Conservation (phyloP, 1,139 yeast species). For the Pichia inconspicua region DNA sequence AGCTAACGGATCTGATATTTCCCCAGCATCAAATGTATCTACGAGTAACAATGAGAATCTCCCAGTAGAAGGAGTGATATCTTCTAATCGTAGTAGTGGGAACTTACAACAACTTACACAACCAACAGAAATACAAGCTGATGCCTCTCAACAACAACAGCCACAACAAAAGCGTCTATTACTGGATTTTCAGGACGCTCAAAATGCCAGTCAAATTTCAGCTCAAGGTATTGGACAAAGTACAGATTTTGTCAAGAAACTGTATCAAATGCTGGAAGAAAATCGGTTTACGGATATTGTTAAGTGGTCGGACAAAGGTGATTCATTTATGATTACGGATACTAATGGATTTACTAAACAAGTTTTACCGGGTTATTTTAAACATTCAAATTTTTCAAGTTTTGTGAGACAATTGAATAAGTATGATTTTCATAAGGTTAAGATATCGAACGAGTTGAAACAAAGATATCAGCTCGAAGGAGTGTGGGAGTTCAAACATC, state of each 20-base stretch:
- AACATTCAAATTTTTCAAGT: conserved; percentile 88
- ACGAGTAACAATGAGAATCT: background rate
- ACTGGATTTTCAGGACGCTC: background rate
- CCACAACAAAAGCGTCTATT: background rate
- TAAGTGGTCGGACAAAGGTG: conserved; percentile 77
- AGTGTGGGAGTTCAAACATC: conserved; percentile 94
- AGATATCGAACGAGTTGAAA: conserved; percentile 27
- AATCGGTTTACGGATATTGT: conserved; percentile 67
- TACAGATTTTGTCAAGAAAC: conserved; percentile 68
- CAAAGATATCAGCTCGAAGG: conserved; percentile 56
- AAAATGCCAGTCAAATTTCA: background rate
- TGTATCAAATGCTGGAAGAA: conserved; percentile 79
- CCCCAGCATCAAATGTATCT: background rate
- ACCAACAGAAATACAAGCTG: background rate
- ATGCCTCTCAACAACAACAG: background rate
- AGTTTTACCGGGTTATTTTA: conserved; percentile 83
- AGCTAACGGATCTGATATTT: background rate
- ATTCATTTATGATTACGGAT: conserved; percentile 80
- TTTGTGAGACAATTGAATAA: conserved; percentile 92
- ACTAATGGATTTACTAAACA: conserved; percentile 83
- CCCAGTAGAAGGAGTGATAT: background rate
- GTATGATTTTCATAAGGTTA: conserved; percentile 94
- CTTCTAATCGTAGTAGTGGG: background rate
- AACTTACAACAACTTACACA: background rate
- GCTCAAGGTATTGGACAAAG: conserved; percentile 12